phyloP scores from a whole-genome alignment of 306 rosid genomes.

The Casuarina equisetifolia region DNA sequence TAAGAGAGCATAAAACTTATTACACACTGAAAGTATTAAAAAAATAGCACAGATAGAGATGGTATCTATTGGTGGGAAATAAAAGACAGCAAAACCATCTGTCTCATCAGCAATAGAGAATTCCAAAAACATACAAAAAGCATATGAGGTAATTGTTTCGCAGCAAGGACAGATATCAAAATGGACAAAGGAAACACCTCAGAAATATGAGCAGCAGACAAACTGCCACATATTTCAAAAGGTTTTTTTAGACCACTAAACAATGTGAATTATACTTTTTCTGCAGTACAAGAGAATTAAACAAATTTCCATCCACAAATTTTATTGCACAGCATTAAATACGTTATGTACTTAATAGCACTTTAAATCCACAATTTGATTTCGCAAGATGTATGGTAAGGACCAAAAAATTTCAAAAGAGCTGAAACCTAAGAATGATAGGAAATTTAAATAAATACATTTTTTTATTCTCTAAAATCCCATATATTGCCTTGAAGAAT shows the following conservation, averaged over 20 bases:
- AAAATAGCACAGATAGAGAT: not conserved
- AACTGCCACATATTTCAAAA: not conserved
- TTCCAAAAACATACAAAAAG: not conserved
- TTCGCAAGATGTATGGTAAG: not conserved
- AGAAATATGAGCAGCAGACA: not conserved
- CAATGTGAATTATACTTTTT: not conserved
- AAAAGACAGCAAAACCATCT: not conserved
- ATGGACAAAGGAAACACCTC: not conserved
- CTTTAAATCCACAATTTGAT: not conserved
- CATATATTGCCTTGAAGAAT: not conserved
- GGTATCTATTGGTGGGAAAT: not conserved
- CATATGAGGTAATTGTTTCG: no score
- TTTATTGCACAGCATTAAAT: not conserved
- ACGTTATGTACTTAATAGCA: not conserved
- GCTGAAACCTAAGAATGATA: not conserved
- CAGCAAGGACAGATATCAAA: not conserved
- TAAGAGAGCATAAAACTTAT: not conserved
- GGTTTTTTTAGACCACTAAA: not conserved
- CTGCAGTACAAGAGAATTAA: not conserved
- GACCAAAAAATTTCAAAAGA: not conserved
- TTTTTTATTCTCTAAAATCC: not conserved
- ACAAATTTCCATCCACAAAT: not conserved
- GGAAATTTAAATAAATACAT: not conserved
- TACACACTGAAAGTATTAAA: not conserved
- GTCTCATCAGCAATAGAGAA: not conserved